A percentile compares a stretch with the other conserved stretches of the same genome.
Conservation (phyloP, 2,329 filamentous ascomycete genomes). For the Aschersonia sp. region DNA sequence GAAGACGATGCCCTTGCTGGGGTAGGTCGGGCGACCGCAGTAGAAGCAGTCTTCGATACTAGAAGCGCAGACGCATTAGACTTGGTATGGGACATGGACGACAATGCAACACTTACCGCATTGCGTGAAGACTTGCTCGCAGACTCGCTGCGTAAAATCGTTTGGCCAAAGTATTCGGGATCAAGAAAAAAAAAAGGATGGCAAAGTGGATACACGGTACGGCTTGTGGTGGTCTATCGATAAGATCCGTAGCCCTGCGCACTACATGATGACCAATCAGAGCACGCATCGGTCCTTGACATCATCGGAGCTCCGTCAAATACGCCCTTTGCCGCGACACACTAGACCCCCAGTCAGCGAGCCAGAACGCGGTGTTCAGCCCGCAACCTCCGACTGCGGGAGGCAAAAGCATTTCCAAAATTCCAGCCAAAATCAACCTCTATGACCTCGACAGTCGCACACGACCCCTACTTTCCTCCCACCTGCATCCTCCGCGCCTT, state of each 20-base stretch:
- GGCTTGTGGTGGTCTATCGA: background rate
- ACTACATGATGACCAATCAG: background rate
- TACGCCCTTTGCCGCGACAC: too few relatives aligned
- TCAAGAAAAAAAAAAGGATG: background rate
- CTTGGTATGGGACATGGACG: background rate
- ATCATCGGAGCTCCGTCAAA: too few relatives aligned
- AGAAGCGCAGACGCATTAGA: background rate
- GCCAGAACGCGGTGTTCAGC: too few relatives aligned
- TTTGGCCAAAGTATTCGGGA: background rate
- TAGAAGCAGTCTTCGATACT: conserved; percentile 28
- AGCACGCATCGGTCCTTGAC: background rate
- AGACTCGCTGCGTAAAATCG: background rate
- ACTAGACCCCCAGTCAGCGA: too few relatives aligned
- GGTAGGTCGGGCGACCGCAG: conserved; percentile 34
- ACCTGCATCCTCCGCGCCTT: too few relatives aligned
- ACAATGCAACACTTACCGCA: background rate
- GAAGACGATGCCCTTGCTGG: conserved; percentile 41
- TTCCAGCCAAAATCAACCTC: background rate
- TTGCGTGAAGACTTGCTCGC: background rate
- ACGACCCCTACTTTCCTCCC: too few relatives aligned
- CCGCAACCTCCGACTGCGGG: too few relatives aligned
- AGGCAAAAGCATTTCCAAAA: background rate
- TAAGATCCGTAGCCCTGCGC: background rate
- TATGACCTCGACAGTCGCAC: background rate
- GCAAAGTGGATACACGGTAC: background rate